Evolutionary conservation across 169 alveolate genomes (phyloP).

Genomic region (Plasmodium coatneyi): DNA sequence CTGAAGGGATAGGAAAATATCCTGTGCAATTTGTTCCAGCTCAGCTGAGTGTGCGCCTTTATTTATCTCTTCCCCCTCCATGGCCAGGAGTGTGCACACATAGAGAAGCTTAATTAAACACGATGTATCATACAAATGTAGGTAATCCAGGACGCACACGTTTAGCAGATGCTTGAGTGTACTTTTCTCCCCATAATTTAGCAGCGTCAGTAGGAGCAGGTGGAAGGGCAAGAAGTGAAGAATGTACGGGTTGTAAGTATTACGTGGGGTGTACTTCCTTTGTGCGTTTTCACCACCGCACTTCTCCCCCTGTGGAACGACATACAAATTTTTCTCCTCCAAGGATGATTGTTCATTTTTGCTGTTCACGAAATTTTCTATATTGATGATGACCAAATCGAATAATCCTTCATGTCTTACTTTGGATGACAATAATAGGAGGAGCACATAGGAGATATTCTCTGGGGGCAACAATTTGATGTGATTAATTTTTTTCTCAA

Average conservation of each 20-base stretch:
- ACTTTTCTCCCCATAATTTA: constrained; percentile 29
- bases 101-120: constrained; percentile 20
- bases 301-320: not conserved
- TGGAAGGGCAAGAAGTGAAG: constrained; percentile 52
- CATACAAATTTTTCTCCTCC: not conserved
- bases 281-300: not conserved
- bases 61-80: not conserved
- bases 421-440: constrained; percentile 27
- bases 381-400: constrained; percentile 41
- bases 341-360: not conserved
- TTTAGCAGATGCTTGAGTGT: constrained; percentile 2
- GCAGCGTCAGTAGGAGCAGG: constrained; percentile 23
- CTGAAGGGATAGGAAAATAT: constrained; percentile 31
- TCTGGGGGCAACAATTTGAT: constrained; percentile 32
- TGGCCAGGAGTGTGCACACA: constrained; percentile 11
- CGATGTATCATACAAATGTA: constrained; percentile 35
- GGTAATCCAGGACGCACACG: constrained; percentile 18
- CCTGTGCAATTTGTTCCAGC: constrained; percentile 4
- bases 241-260: constrained; percentile 8
- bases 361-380: constrained; percentile 48
- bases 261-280: not conserved
- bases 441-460: constrained; percentile 46
- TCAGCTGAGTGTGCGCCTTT: not conserved
- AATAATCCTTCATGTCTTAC: constrained; percentile 10
- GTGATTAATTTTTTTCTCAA: constrained; percentile 53